These are phyloP conservation scores for Lentinula sp. DNA, from an alignment of 768 basidiomycete genomes.

Conservation along the genomic window DNA sequence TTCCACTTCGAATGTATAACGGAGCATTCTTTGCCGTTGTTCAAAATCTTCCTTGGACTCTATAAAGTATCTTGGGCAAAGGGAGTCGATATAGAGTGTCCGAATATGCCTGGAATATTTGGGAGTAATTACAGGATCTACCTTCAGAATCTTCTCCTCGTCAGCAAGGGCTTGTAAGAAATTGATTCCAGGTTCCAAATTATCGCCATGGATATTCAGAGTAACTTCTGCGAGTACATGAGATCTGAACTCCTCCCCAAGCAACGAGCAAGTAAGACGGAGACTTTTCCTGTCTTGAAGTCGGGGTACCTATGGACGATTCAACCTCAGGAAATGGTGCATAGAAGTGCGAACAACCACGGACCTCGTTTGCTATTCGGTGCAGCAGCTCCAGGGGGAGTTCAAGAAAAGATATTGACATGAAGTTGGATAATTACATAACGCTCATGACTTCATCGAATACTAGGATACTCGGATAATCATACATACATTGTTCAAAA, in stretches of 20 bases:
- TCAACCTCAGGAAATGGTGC: neutral
- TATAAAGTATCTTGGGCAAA: neutral
- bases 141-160: neutral
- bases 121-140: neutral
- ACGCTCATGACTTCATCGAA: too few species aligned
- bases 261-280: neutral
- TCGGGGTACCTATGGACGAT: neutral
- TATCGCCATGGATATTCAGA: neutral
- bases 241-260: neutral
- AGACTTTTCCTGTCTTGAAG: slow-evolving; percentile 1
- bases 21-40: too few species aligned
- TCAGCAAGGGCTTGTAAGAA: neutral
- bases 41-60: neutral
- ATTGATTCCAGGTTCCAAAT: neutral
- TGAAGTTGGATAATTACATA: neutral
- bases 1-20: neutral
- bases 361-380: neutral
- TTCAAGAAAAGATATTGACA: neutral
- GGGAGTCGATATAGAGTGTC: neutral
- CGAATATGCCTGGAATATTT: neutral
- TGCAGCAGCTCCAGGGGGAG: neutral
- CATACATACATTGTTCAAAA: too few species aligned
- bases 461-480: too few species aligned
- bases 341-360: neutral
- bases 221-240: neutral